Base-by-base conservation (phyloP, 192 early-diverging fungal genomes). In the Coemansia sp. region DNA sequence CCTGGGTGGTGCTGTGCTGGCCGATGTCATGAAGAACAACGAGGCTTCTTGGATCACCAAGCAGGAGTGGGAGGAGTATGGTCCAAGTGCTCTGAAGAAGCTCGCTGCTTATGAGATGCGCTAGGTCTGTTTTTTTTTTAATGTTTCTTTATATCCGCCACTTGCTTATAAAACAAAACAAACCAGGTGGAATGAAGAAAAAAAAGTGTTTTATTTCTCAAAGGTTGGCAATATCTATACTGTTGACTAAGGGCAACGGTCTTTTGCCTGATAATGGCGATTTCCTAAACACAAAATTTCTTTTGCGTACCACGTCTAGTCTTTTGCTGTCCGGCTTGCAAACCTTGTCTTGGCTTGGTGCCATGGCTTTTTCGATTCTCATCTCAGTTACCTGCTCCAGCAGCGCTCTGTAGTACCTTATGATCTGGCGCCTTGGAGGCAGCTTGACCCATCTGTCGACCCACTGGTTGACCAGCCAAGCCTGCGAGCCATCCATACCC, bases 1-100 rank as follows among this genome's bases (percentile, higher is more conserved):
- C 85, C 68, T 97, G 56, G 97, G 97, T 78, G 97, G 97, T 31
- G 93, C 96, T 55, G 97, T 99, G 12, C 79, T 98, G 56, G 96
- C 92, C 29, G 91, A 96, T 64, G 92, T 97, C 50, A 93, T 97
- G 92, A 94, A 96, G 83, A 80, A 93, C 79, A 90, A 91, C 61
- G 90, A 91, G 38, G 71, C 81, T 6, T 90, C 94, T 78, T 99
- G 96, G 97, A 87, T 98, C 51, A 88, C 94, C 34, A 95, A 93
- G 85, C 77, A 87, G 68, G 97, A 99, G 67, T 98, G 94, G 93
- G 89, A 91, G 29, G 97, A 97, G 76, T 77, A 91, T 36, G 97
- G 97, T 58, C 73, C 85, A 7, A 78, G 87, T 58, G 88, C 91
- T 6, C 74, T 98, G 56, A 90, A 70, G 57, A 79, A 79, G 57